A percentile compares a stretch with the other conserved stretches of the same genome.
phyloP scores from a whole-genome alignment of 345 rosid species.

The Hibiscus mutabilis region DNA sequence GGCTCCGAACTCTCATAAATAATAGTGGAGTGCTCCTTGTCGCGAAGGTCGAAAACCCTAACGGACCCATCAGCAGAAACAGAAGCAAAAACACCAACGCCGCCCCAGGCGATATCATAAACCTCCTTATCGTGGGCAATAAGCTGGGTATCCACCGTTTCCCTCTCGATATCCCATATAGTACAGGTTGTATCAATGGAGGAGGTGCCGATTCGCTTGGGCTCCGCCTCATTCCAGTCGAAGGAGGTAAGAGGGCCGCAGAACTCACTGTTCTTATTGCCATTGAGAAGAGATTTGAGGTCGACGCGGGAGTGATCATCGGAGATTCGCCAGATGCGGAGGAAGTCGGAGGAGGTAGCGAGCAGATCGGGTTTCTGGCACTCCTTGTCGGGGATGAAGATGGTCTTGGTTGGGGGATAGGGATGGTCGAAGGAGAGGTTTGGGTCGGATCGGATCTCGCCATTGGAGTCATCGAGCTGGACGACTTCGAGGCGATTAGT shows the following conservation, averaged over 20 bases:
- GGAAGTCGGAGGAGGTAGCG: slow-evolving; percentile 88
- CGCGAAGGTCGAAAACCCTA: slow-evolving; percentile 66
- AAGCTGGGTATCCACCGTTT: slow-evolving; percentile 86
- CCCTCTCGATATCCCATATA: slow-evolving; percentile 95
- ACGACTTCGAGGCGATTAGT: slow-evolving; percentile 83
- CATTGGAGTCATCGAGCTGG: slow-evolving; percentile 91
- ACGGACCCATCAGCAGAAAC: slow-evolving; percentile 87
- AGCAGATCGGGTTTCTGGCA: slow-evolving; percentile 84
- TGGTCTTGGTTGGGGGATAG: slow-evolving; percentile 79
- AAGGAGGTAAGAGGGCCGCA: slow-evolving; percentile 59
- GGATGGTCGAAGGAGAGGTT: slow-evolving; percentile 90
- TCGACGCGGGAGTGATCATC: slow-evolving; percentile 68
- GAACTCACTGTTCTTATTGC: slow-evolving; percentile 82
- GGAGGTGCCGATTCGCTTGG: slow-evolving; percentile 80
- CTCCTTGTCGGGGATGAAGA: slow-evolving; percentile 90
- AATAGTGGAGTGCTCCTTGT: slow-evolving; percentile 73
- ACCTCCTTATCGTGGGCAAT: slow-evolving; percentile 98
- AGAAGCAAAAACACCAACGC: slow-evolving; percentile 66
- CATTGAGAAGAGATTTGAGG: slow-evolving; percentile 63
- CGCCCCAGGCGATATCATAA: slow-evolving; percentile 89
- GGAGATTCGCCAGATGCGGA: slow-evolving; percentile 75
- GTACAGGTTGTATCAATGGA: slow-evolving; percentile 93
- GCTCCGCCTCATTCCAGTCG: slow-evolving; percentile 98
- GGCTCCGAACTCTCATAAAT: slow-evolving; percentile 93
- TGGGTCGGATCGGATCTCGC: slow-evolving; percentile 87